phyloP scores from a whole-genome alignment of 768 basidiomycete species.

The Pleurotus djamor region DNA sequence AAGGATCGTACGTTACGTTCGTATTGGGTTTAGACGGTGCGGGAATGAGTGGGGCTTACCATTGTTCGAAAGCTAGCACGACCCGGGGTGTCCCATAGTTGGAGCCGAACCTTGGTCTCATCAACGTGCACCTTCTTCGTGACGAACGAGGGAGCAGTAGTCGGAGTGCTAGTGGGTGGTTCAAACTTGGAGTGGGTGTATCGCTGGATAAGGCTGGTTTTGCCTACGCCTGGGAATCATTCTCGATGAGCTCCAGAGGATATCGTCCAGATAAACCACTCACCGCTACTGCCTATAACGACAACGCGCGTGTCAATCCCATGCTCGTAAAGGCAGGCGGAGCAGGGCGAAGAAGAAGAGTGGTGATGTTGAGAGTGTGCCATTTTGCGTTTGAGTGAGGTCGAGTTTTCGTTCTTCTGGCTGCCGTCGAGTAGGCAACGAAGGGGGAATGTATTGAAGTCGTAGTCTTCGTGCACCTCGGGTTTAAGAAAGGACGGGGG shows the following conservation, averaged over 20 bases:
- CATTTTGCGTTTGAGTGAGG: background rate
- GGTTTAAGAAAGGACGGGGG: background rate
- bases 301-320: conserved; percentile 4
- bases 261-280: background rate
- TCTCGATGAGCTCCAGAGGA: background rate
- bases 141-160: conserved; percentile 1
- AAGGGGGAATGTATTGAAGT: background rate
- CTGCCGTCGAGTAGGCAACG: background rate
- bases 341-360: background rate
- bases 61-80: conserved; percentile 1
- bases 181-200: conserved; percentile 1
- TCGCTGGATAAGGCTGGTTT: background rate
- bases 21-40: background rate
- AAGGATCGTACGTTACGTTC: background rate
- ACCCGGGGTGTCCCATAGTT: conserved; percentile 5
- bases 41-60: background rate
- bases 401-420: background rate
- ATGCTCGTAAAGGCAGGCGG: conserved; percentile 1
- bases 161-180: background rate
- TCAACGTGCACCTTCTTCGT: conserved; percentile 1
- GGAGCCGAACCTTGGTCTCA: conserved; percentile 1
- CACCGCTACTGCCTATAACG: conserved; percentile 5
- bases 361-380: background rate
- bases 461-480: background rate
- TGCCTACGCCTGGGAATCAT: background rate